These are phyloP conservation scores for Kingdonia uniflora DNA, from an alignment of 164 flowering plant species.

Conservation along the genomic window DNA sequence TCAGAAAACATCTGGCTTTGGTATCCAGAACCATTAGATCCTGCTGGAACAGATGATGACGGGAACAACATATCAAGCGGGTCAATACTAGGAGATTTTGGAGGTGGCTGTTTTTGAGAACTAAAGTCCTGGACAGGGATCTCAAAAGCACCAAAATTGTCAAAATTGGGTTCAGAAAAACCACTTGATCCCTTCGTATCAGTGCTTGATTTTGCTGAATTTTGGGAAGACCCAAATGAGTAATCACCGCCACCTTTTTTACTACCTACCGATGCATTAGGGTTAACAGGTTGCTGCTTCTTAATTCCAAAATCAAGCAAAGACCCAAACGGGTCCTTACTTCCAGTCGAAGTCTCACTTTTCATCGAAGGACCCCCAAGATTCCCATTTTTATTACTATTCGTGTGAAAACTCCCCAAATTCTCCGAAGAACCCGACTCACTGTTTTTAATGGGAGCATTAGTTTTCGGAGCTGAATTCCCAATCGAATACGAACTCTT, in stretches of 20 bases:
- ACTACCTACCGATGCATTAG: conserved; percentile 7
- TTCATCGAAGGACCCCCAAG: conserved; percentile 47
- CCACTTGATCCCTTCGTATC: conserved; percentile 20
- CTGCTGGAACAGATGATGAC: conserved; percentile 26
- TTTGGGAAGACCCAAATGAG: conserved; percentile 30
- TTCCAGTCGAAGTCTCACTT: conserved; percentile 24
- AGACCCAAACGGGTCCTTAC: conserved; percentile 69
- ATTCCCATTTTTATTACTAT: conserved; percentile 5
- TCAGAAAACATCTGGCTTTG: conserved; percentile 36
- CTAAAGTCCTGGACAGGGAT: conserved; percentile 7
- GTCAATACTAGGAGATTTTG: conserved; percentile 34
- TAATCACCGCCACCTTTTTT: conserved; percentile 11
- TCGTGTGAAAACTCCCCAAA: conserved; percentile 23
- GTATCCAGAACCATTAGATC: conserved; percentile 22
- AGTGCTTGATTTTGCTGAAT: conserved; percentile 19
- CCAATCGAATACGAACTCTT: no score
- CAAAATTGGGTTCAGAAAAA: not conserved
- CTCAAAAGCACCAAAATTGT: not conserved
- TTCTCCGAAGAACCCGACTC: no score
- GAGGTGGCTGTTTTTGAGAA: conserved; percentile 26
- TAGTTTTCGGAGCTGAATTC: conserved; percentile 53
- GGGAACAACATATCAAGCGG: conserved; percentile 57
- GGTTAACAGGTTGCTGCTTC: conserved; percentile 21
- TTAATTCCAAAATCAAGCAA: conserved; percentile 46
- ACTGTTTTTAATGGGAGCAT: conserved; percentile 11